Percentiles rank a stretch among this genome's conserved stretches.
These are phyloP conservation scores for Suillus sp. DNA, from an alignment of 768 basidiomycete species.

Conservation along the genomic window DNA sequence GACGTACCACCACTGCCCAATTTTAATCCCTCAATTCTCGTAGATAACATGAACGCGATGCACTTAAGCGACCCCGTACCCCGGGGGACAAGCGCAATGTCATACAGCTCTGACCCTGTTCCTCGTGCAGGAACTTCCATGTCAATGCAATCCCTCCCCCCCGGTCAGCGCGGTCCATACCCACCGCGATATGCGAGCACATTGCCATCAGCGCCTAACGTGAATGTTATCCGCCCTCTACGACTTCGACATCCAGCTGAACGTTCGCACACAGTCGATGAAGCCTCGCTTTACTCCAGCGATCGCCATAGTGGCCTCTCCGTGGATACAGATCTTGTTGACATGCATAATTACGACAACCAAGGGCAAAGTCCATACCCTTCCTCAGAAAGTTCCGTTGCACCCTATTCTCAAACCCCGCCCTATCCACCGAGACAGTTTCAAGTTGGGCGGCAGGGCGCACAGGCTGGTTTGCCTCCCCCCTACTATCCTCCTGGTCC, in stretches of 20 bases:
- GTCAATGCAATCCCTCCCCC: constrained; percentile 44
- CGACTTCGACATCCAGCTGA: constrained; percentile 21
- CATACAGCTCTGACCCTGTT: constrained; percentile 45
- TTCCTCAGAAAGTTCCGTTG: constrained; percentile 24
- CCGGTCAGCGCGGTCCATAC: constrained; percentile 31
- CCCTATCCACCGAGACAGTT: constrained; percentile 24
- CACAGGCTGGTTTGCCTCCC: constrained; percentile 25
- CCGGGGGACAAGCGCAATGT: constrained; percentile 32
- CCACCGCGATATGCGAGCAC: constrained; percentile 46
- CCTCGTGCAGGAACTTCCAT: constrained; percentile 60
- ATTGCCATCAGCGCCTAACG: constrained; percentile 34
- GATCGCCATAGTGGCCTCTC: constrained; percentile 34
- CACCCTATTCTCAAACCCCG: constrained; percentile 22
- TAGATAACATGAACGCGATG: constrained; percentile 57
- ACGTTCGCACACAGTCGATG: constrained; percentile 24
- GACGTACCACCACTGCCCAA: constrained; percentile 35
- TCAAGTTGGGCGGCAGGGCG: constrained; percentile 32
- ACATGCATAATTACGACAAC: constrained; percentile 43
- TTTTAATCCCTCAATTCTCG: constrained; percentile 48
- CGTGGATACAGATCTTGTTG: constrained; percentile 39
- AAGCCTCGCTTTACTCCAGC: constrained; percentile 33
- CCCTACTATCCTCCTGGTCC: constrained; percentile 21
- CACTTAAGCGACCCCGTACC: constrained; percentile 47
- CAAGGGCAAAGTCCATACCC: constrained; percentile 34
- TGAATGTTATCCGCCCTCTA: constrained; percentile 25